Base-by-base conservation (phyloP, 208 protist species). In the Leishmania martiniquensis region DNA sequence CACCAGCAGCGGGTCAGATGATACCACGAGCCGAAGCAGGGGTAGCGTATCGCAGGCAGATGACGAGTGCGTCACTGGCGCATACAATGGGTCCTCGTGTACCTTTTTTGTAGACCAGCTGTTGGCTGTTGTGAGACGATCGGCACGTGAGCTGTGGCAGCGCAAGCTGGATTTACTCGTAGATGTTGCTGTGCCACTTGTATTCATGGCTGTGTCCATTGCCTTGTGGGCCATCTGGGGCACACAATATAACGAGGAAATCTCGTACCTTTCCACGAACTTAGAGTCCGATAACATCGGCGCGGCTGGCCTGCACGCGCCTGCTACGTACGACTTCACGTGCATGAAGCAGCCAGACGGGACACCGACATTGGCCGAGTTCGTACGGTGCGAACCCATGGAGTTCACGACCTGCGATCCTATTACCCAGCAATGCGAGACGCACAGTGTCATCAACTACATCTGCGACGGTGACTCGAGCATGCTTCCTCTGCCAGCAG, bases 201-300 rank as follows among this genome's bases (percentile, higher is more conserved):
- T 91, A 45, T 93, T 93, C 63, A 62, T 91, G 0, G 55, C 47
- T 0, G 67, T 85, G n/a, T 78, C 86, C 13, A 76, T 91, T n/a
- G 47, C 84, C 0, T 59, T 93, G 34, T 80, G 80, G 68, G 70
- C 71, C 13, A 76, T 85, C 6, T 89, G 80, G 78, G 63, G 63
- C 9, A 76, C 39, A 20, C 57, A 80, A 47, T 75, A 69, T 34
- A 74, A 68, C 29, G 29, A 74, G 45, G 68, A 73, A 42, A 73
- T 79, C 42, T 44, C 51, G n/a, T 80, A 75, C 44, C 3, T 80
- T 37, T 73, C 67, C 55, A 57, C 39, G 17, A 37, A 39, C 10
- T n/a, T 69, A 0, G 42, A 65, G 20, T 44, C 45, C 32, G 20
- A 42, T 42, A 59, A 25, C 20, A 22, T 80, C 20, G 76, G 76